Percentiles rank a stretch among this genome's conserved stretches.
Conservation (phyloP, 2,329 filamentous ascomycete species). For the Didymella segeticola region DNA sequence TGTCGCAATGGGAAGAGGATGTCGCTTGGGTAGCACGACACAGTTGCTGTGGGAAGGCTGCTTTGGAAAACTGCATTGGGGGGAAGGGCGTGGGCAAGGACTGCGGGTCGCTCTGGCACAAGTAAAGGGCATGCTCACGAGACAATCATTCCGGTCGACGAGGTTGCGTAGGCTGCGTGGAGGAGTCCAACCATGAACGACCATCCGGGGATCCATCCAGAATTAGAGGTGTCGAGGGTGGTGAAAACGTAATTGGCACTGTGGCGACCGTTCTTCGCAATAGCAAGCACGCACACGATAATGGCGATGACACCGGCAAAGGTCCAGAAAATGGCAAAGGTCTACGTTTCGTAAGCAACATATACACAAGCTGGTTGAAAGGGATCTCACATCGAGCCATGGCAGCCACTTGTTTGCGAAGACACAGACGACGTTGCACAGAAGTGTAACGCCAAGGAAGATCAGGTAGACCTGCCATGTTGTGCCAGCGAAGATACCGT, state of each 20-base stretch:
- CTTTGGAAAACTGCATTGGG: constrained; percentile 30
- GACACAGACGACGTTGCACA: constrained; percentile 60
- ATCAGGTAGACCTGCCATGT: constrained; percentile 57
- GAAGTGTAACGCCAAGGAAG: constrained; percentile 57
- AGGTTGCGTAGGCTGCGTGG: constrained; percentile 76
- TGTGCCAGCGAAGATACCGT: constrained; percentile 53
- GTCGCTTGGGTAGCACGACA: constrained; percentile 23
- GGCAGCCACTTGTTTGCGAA: constrained; percentile 62
- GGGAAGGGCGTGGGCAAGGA: constrained; percentile 18
- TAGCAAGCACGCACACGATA: constrained; percentile 65
- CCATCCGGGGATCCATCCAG: constrained; percentile 75
- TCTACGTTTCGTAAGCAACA: constrained; percentile 54
- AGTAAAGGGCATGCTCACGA: constrained; percentile 60
- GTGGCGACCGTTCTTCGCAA: constrained; percentile 73
- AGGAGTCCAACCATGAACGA: constrained; percentile 75
- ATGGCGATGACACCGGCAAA: constrained; percentile 74
- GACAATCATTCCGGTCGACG: constrained; percentile 80
- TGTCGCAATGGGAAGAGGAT: constrained; percentile 26
- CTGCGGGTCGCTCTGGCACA: constrained; percentile 42
- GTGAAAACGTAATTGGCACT: constrained; percentile 69
- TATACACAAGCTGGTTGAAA: constrained; percentile 20
- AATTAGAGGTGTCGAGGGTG: constrained; percentile 69
- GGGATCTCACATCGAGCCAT: constrained; percentile 68
- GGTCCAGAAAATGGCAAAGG: constrained; percentile 76
- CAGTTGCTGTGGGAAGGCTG: constrained; percentile 26